phyloP scores from a whole-genome alignment of 2,329 filamentous ascomycete genomes.

The Exophiala alcalophila region DNA sequence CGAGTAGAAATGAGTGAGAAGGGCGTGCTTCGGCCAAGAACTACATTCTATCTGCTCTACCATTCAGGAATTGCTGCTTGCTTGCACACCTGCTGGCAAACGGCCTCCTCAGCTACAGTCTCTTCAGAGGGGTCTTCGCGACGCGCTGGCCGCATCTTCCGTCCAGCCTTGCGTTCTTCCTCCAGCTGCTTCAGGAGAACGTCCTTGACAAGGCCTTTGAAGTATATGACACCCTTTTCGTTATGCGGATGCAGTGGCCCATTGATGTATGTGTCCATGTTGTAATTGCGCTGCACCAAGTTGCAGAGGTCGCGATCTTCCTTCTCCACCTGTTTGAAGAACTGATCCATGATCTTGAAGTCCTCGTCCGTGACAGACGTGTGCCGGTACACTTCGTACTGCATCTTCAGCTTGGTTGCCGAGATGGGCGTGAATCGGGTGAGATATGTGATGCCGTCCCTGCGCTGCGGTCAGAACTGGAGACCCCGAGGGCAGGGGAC shows the following conservation, averaged over 20 bases:
- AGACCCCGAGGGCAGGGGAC: not conserved
- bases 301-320: slow-evolving; percentile 62
- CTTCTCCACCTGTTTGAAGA: slow-evolving; percentile 63
- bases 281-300: slow-evolving; percentile 58
- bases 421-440: slow-evolving; percentile 14
- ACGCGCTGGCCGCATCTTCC: slow-evolving; percentile 29
- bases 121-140: slow-evolving; percentile 9
- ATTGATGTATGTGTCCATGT: slow-evolving; percentile 58
- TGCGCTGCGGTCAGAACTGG: slow-evolving; percentile 2
- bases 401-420: slow-evolving; percentile 52
- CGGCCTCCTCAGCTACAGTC: slow-evolving; percentile 10
- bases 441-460: slow-evolving; percentile 17
- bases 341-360: slow-evolving; percentile 55
- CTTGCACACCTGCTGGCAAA: slow-evolving; percentile 19
- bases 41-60: no score
- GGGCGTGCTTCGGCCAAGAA: no score
- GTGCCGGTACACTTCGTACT: slow-evolving; percentile 63
- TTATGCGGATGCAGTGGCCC: slow-evolving; percentile 58
- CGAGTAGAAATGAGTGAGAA: no score
- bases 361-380: slow-evolving; percentile 57
- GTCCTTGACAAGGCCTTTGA: slow-evolving; percentile 53
- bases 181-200: slow-evolving; percentile 46
- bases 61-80: slow-evolving; percentile 6
- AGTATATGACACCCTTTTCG: slow-evolving; percentile 52
- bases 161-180: slow-evolving; percentile 39